Conservation (phyloP, 768 basidiomycete genomes). For the Lentinula edodes region DNA sequence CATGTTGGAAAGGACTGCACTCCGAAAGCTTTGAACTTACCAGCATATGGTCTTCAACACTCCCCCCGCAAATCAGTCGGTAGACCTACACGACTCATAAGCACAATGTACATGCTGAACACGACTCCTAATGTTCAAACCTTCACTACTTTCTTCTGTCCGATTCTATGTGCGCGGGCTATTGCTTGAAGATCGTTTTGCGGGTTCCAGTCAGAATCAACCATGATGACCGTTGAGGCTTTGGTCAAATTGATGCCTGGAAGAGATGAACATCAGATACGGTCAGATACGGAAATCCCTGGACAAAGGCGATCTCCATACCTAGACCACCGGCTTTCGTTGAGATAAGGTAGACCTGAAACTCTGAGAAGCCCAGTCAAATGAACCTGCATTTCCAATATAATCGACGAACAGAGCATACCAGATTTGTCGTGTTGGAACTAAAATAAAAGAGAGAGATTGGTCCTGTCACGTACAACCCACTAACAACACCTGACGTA, state of each 20-base stretch:
- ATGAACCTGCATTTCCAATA: background rate
- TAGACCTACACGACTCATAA: conserved; percentile 41
- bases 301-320: conserved; percentile 14
- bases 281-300: background rate
- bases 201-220: conserved; percentile 66
- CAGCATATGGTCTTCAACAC: conserved; percentile 75
- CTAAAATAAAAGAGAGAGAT: conserved; percentile 16
- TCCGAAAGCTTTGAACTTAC: background rate
- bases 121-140: conserved; percentile 20
- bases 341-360: conserved; percentile 64
- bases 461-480: background rate
- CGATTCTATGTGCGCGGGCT: conserved; percentile 78
- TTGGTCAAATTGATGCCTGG: conserved; percentile 80
- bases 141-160: conserved; percentile 68
- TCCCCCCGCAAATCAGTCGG: conserved; percentile 61
- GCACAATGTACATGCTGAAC: background rate
- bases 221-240: conserved; percentile 77
- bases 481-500: conserved; percentile 17
- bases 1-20: background rate
- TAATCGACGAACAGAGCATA: conserved; percentile 22
- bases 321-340: conserved; percentile 72
- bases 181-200: conserved; percentile 85
- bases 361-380: conserved; percentile 28
- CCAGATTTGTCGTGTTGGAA: conserved; percentile 57
- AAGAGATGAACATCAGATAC: conserved; percentile 7